These are phyloP conservation scores for Nicotiana noctiflora DNA, from an alignment of 257 asterid genomes.

Conservation along the genomic window DNA sequence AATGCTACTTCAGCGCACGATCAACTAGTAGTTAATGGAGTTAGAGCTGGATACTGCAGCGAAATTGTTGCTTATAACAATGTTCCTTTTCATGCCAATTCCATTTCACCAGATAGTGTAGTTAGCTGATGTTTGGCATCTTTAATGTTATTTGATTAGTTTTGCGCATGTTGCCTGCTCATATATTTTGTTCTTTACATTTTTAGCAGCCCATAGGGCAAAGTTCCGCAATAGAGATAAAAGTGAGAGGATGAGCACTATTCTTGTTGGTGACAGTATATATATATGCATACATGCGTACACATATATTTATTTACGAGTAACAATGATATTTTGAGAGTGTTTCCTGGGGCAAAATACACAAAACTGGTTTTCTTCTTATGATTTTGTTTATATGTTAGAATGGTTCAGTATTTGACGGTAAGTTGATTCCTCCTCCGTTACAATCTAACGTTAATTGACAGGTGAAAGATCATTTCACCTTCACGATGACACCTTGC, in stretches of 20 bases:
- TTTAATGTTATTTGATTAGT: neutral
- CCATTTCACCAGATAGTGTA: conserved; percentile 6
- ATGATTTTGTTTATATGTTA: neutral
- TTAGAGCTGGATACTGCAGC: conserved; percentile 20
- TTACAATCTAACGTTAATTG: too few species aligned
- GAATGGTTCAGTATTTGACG: neutral
- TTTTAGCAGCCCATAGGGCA: neutral
- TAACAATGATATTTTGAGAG: neutral
- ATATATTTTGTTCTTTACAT: neutral
- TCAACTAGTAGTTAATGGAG: conserved; percentile 16
- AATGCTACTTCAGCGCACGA: neutral
- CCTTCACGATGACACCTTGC: too few species aligned
- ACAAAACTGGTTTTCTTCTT: neutral
- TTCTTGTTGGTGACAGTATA: neutral
- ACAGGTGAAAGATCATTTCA: too few species aligned
- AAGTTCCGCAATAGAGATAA: neutral
- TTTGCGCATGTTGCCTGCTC: neutral
- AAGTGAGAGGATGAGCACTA: neutral
- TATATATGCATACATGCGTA: neutral
- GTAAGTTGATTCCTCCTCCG: neutral
- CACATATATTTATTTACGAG: neutral
- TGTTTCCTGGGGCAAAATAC: neutral
- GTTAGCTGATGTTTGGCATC: conserved; percentile 4
- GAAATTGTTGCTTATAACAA: neutral
- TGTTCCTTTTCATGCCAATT: neutral